phyloP scores from a whole-genome alignment of 257 asterid species.

The Knoxia roxburghii region DNA sequence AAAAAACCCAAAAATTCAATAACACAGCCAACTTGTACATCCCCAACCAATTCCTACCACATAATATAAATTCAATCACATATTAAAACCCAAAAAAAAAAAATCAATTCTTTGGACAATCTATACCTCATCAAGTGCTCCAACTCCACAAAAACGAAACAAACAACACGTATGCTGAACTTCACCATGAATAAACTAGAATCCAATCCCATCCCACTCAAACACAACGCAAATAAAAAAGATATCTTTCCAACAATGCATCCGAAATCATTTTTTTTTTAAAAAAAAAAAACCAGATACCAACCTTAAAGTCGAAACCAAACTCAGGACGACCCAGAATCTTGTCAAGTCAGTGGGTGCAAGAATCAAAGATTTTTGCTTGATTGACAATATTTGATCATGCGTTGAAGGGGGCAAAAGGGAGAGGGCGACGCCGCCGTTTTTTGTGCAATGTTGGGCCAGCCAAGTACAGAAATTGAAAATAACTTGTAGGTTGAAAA shows the following conservation, averaged over 20 bases:
- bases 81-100: background rate
- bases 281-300: background rate
- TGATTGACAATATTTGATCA: background rate
- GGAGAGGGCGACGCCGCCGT: constrained; percentile 3
- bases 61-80: background rate
- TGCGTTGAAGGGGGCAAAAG: background rate
- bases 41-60: background rate
- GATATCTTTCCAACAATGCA: background rate
- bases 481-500: background rate
- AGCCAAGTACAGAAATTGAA: constrained; percentile 1
- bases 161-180: background rate
- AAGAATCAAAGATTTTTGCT: background rate
- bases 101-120: background rate
- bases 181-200: background rate
- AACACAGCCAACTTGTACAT: background rate
- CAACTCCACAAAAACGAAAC: background rate
- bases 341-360: background rate
- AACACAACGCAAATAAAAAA: background rate
- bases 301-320: constrained; percentile 10
- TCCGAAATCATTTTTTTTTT: background rate
- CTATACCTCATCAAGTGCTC: background rate
- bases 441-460: background rate
- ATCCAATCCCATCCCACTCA: background rate
- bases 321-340: background rate
- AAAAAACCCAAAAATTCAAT: background rate